Evolutionary conservation across 179 eudicot genomes (phyloP), one percentile per base, ranked within the genome.

Genomic region (Spinacia oleracea): DNA sequence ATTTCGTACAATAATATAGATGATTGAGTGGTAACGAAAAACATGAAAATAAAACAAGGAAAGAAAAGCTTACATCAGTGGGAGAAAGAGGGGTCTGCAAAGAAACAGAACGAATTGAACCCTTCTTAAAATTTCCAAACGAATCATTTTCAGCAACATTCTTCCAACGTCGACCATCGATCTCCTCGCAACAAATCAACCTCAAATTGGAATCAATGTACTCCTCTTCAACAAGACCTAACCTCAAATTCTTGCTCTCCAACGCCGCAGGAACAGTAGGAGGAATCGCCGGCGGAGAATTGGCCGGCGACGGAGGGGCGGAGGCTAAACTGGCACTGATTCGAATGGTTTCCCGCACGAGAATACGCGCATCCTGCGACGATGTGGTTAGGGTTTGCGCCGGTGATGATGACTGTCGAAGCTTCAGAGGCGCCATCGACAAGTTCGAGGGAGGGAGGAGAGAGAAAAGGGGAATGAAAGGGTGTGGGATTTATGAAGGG

Each of bases 251-350:
- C 66, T 77, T 74, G 55, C 81, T 79, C 80, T 86, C 88, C 80
- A 63, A 62, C 7, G 72, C 46, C 34, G 77, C n/a, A 23, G 70
- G 34, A 42, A 71, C 45, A 18, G 78, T 9, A 9, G 83, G 50
- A 34, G 71, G 51, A 45, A 72, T 40, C 1, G 27, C 14, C 6
- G 84, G 48, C 38, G 81, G 8, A 32, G 73, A 69, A 6, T 16
- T 6, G 6, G 62, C 45, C 46, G 79, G 12, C 72, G 72, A 48
- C 20, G 87, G 78, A 43, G 89, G 84, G 6, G 90, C 84, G 14
- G 98, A 89, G 68, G 97, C 98, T 42, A 93, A 88, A 80, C 88
- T 84, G 50, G 97, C 98, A 76, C 94, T 88, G 79, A 96, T 94
- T 31, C 99, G 94, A 5, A 96, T 86, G 6, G 99, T 92, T 85